Conservation (phyloP, 129 eudicot genomes). For the Lactuca saligna region DNA sequence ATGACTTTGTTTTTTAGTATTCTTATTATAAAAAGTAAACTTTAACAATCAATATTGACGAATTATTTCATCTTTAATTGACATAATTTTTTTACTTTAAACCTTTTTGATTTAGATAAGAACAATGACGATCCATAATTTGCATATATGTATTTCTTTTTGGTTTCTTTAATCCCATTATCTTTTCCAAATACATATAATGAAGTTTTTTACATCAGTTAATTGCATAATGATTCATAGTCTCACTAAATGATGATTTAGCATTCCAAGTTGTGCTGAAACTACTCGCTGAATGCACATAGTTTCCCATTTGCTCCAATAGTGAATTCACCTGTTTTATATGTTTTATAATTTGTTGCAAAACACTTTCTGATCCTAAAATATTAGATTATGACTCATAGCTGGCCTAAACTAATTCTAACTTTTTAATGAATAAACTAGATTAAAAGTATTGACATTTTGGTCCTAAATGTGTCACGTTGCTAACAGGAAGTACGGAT, state of each 20-base stretch:
- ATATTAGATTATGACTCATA: constrained; percentile 15
- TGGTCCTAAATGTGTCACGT: constrained; percentile 13
- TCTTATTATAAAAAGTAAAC: not conserved
- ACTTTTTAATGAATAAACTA: not conserved
- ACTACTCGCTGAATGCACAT: constrained; percentile 34
- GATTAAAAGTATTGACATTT: constrained; percentile 14
- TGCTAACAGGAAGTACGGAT: constrained; percentile 1
- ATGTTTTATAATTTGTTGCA: constrained; percentile 12
- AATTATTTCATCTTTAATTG: not conserved
- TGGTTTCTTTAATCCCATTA: not conserved
- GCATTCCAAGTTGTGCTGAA: constrained; percentile 32
- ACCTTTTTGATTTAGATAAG: constrained; percentile 21
- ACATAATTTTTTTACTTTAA: not conserved
- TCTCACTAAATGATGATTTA: constrained; percentile 39
- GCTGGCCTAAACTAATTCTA: constrained; percentile 23
- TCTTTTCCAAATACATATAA: constrained; percentile 16
- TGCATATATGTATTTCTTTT: not conserved
- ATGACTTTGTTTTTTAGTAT: too few species aligned
- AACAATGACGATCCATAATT: constrained; percentile 19
- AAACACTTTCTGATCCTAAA: constrained; percentile 13
- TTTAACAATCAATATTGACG: not conserved
- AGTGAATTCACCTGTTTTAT: constrained; percentile 18
- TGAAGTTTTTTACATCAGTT: constrained; percentile 12
- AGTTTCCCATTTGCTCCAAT: constrained; percentile 35
- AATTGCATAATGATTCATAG: constrained; percentile 38